phyloP scores from a whole-genome alignment of 371 early-diverging fungal species.

The Saksenaea vasiformis region DNA sequence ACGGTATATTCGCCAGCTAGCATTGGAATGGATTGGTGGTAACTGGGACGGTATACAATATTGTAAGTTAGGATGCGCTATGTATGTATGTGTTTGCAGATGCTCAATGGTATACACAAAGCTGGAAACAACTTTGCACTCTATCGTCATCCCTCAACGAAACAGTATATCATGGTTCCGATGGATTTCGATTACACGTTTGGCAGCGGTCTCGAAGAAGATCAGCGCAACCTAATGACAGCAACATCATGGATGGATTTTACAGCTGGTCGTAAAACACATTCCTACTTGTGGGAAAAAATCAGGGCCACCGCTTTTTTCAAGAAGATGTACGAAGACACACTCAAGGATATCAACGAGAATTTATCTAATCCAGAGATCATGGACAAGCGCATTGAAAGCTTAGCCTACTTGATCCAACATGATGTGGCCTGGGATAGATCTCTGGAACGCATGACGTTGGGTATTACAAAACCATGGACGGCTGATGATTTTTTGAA shows the following conservation, averaged over 20 bases:
- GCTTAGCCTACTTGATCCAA: slow-evolving; percentile 26
- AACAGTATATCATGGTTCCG: slow-evolving; percentile 30
- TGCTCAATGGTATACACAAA: background rate
- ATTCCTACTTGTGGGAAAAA: slow-evolving; percentile 29
- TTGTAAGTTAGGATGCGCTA: slow-evolving; percentile 4
- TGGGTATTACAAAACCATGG: slow-evolving; percentile 17
- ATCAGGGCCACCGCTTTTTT: slow-evolving; percentile 16
- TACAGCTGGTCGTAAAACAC: slow-evolving; percentile 14
- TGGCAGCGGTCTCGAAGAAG: slow-evolving; percentile 38
- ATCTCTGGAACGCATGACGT: slow-evolving; percentile 13
- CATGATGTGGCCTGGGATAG: slow-evolving; percentile 28
- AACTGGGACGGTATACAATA: slow-evolving; percentile 36
- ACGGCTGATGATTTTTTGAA: slow-evolving; percentile 15
- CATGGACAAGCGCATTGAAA: slow-evolving; percentile 20
- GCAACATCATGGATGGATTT: slow-evolving; percentile 23
- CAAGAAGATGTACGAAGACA: slow-evolving; percentile 15
- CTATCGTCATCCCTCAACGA: slow-evolving; percentile 15
- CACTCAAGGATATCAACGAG: slow-evolving; percentile 10
- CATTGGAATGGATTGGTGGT: slow-evolving; percentile 42
- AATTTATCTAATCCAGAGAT: slow-evolving; percentile 15
- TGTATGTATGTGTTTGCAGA: background rate
- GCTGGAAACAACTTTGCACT: slow-evolving; percentile 34
- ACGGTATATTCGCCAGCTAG: slow-evolving; percentile 39
- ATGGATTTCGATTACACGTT: slow-evolving; percentile 51
- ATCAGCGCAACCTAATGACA: slow-evolving; percentile 21